A percentile compares a stretch with the other conserved stretches of the same genome.
phyloP scores from a whole-genome alignment of 805 yeast species.

The Barnettozyma pratensis region DNA sequence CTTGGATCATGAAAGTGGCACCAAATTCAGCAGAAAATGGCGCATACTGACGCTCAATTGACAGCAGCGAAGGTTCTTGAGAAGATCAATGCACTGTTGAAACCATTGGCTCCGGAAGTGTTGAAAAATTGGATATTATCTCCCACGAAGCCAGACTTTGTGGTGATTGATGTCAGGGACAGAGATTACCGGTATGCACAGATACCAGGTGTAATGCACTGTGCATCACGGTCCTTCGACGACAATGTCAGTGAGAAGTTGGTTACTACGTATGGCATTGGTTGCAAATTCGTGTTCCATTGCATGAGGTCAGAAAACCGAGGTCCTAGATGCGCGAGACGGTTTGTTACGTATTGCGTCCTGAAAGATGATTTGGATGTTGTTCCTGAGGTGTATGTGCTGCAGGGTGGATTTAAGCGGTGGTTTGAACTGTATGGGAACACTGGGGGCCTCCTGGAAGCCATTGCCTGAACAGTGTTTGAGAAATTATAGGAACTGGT shows the following conservation, averaged over 20 bases:
- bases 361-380: conserved; percentile 1
- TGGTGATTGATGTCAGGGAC: conserved; percentile 21
- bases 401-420: conserved; percentile 21
- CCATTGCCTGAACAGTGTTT: not conserved
- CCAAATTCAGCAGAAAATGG: too few relatives aligned
- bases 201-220: conserved; percentile 10
- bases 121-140: conserved; percentile 8
- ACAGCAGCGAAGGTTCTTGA: too few relatives aligned
- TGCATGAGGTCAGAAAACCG: conserved; percentile 23
- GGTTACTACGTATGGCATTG: conserved; percentile 3
- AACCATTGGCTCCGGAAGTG: not conserved
- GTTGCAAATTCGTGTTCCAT: conserved; percentile 15
- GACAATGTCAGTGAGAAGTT: not conserved
- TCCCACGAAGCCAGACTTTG: not conserved
- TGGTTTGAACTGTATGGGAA: conserved; percentile 19
- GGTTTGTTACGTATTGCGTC: conserved; percentile 8
- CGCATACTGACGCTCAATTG: too few relatives aligned
- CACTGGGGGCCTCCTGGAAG: conserved; percentile 7
- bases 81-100: too few relatives aligned
- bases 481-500: too few relatives aligned
- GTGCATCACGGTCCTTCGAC: conserved; percentile 12
- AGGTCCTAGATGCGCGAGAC: conserved; percentile 17
- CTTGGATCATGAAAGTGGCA: too few relatives aligned
- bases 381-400: conserved; percentile 13
- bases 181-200: conserved; percentile 11